Evolutionary conservation across 2,329 filamentous ascomycete species (phyloP).

Genomic region (Verticillium dahliae): DNA sequence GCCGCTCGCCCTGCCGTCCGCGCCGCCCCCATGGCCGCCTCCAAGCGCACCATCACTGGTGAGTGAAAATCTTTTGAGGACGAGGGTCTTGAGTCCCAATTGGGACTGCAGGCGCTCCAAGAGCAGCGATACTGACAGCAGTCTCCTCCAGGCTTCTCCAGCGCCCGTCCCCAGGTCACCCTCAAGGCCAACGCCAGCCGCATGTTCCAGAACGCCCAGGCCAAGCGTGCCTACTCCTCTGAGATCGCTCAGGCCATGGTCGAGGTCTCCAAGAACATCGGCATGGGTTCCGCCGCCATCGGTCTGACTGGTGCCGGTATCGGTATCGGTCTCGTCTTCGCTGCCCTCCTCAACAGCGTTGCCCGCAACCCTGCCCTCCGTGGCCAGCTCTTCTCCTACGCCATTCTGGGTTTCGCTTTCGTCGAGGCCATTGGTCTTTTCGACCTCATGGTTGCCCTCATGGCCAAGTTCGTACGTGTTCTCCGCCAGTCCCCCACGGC

Average conservation of each 20-base stretch:
- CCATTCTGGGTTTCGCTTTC: conserved; percentile 94
- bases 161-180: conserved; percentile 62
- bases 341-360: conserved; percentile 79
- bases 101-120: background rate
- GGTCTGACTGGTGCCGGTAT: conserved; percentile 90
- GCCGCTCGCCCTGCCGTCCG: conserved; percentile 71
- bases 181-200: conserved; percentile 61
- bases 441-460: conserved; percentile 88
- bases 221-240: conserved; percentile 75
- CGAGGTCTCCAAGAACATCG: conserved; percentile 85
- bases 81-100: background rate
- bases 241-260: conserved; percentile 85
- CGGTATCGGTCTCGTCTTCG: conserved; percentile 93
- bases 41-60: conserved; percentile 74
- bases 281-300: conserved; percentile 85
- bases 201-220: conserved; percentile 50
- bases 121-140: conserved; percentile 23
- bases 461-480: conserved; percentile 76
- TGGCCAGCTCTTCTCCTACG: conserved; percentile 93
- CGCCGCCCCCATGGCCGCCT: conserved; percentile 45
- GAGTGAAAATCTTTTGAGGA: conserved; percentile 30
- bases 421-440: conserved; percentile 87
- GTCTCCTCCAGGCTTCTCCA: conserved; percentile 41
- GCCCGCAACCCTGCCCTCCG: conserved; percentile 92
- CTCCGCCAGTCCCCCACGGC: background rate